Percentiles rank a stretch among this genome's conserved stretches.
Conservation (phyloP, 495 filamentous ascomycete genomes). For the Podospora appendiculata region DNA sequence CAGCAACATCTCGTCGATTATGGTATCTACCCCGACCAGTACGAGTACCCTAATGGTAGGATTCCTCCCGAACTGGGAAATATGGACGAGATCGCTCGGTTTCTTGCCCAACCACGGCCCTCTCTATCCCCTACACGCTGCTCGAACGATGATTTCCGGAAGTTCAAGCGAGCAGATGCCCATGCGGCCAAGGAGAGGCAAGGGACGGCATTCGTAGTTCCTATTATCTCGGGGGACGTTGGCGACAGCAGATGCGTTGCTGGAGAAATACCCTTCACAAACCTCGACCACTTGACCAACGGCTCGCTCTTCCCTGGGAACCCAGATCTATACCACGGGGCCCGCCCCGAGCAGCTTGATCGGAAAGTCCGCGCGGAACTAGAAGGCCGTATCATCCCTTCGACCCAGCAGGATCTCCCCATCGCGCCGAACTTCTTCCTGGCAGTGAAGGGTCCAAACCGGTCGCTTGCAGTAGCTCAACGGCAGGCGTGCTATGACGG, state of each 20-base stretch:
- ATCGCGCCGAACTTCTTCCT: conserved; percentile 36
- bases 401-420: conserved; percentile 7
- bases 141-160: neutral
- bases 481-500: conserved; percentile 37
- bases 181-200: neutral
- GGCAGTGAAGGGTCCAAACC: conserved; percentile 29
- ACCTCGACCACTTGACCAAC: neutral
- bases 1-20: neutral
- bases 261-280: neutral
- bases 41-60: too few species aligned
- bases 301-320: neutral
- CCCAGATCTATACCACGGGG: neutral
- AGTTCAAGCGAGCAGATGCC: neutral
- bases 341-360: neutral
- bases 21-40: neutral
- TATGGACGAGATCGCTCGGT: neutral
- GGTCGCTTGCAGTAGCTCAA: conserved; percentile 20
- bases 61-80: neutral
- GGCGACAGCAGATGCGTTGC: neutral
- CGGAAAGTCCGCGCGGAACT: neutral
- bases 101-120: neutral
- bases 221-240: neutral
- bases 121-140: neutral
- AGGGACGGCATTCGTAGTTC: neutral
- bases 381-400: neutral